Percentiles rank a stretch among this genome's conserved stretches.
These are phyloP conservation scores for Xylaria sp. DNA, from an alignment of 2,329 filamentous ascomycete genomes.

Conservation along the genomic window DNA sequence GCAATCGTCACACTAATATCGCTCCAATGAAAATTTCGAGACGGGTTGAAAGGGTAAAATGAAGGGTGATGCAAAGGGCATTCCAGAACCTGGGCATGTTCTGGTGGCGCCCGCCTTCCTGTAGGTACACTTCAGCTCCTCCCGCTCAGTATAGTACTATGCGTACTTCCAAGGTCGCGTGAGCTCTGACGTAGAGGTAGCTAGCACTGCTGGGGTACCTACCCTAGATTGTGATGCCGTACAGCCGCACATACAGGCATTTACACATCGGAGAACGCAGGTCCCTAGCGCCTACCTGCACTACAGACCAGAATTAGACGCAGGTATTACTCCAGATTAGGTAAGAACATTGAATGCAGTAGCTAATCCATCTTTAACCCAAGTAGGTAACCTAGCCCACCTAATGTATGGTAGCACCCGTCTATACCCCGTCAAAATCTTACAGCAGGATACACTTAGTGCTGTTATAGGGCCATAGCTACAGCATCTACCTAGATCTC, in stretches of 20 bases:
- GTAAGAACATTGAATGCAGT: background rate
- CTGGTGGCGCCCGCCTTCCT: slow-evolving; percentile 31
- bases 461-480: background rate
- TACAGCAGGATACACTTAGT: too few species aligned
- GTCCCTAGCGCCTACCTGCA: background rate
- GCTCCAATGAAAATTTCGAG: slow-evolving; percentile 11
- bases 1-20: background rate
- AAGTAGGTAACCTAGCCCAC: too few species aligned
- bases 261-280: background rate
- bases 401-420: too few species aligned
- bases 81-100: slow-evolving; percentile 13
- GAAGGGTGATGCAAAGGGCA: slow-evolving; percentile 29
- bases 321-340: background rate
- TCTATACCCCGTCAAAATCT: too few species aligned
- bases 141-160: background rate
- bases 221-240: background rate
- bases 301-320: background rate
- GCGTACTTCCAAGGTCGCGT: background rate
- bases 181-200: background rate
- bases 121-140: slow-evolving; percentile 29
- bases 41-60: background rate
- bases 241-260: background rate
- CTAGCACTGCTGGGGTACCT: background rate
- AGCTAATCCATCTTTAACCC: too few species aligned
- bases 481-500: background rate